Evolutionary conservation across 1,284 basidiomycete species (phyloP), one percentile per base, ranked within the genome.

Genomic region (Pseudozyma thailandica): DNA sequence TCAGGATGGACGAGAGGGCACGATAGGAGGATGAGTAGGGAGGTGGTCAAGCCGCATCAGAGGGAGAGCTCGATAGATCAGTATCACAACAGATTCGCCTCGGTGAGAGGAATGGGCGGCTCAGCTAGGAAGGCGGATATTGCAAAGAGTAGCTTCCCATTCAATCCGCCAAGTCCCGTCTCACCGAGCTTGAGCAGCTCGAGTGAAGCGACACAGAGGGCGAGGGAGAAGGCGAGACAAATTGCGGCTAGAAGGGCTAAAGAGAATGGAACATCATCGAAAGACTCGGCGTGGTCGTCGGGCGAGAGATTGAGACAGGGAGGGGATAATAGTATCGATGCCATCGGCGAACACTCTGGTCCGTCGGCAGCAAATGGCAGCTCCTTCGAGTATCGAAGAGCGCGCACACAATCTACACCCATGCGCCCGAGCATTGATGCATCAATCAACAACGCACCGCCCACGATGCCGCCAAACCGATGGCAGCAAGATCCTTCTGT

Each of bases 331-430:
- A 61, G 58, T 28, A 25, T 56, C 30, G 58, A 68, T 16, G 41
- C 39, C 12, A 50, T 53, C 21, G 50, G 54, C 1, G 44, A 59
- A n/a, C 21, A 18, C 10, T n/a, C n/a, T n/a, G n/a, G n/a, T n/a
- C n/a, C n/a, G n/a, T n/a, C n/a, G n/a, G n/a, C n/a, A n/a, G n/a
- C n/a, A n/a, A n/a, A n/a, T n/a, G 16, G 39, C 42, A 33, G 41
- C 1, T 44, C 53, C 21, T 59, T 63, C n/a, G 55, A 72, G 18
- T 20, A 25, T 4, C 50, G 30, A 21, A 42, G 70, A 10, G 7
- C 57, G 26, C 51, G 70, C 13, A 72, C 70, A 7, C 63, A 72
- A 25, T 72, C 70, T 8, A 72, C 63, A 21, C 70, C 70, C 4
- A 55, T 63, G 56, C 53, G 62, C 9, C 69, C 69, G 13, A 62